Percentiles rank a stretch among this genome's conserved stretches.
phyloP scores from a whole-genome alignment of 2,329 filamentous ascomycete genomes.

The Cladophialophora yegresii region DNA sequence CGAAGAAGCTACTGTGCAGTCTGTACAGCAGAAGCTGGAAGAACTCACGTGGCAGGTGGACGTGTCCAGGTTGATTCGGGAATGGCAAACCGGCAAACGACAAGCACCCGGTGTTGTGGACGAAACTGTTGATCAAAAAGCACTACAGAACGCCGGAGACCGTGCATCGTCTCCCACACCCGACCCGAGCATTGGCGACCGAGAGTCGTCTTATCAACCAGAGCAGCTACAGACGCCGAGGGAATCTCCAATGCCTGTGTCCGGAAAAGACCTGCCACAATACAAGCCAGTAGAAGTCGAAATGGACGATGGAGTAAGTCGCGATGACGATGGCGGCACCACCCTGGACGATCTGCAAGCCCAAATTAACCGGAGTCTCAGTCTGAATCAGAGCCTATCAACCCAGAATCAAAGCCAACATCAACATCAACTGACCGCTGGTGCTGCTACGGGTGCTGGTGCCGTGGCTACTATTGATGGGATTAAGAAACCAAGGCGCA shows the following conservation, averaged over 20 bases:
- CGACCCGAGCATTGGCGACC: conserved; percentile 6
- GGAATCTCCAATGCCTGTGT: conserved; percentile 6
- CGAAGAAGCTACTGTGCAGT: conserved; percentile 48
- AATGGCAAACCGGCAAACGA: conserved; percentile 40
- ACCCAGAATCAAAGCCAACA: background rate
- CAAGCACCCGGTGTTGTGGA: conserved; percentile 29
- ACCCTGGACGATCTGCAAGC: conserved; percentile 16
- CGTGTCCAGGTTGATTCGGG: conserved; percentile 48
- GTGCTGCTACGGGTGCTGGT: conserved; percentile 7
- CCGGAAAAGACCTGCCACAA: background rate
- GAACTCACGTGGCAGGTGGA: conserved; percentile 52
- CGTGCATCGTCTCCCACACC: conserved; percentile 17
- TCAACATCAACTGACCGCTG: background rate
- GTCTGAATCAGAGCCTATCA: conserved; percentile 6
- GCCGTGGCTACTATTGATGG: conserved; percentile 6
- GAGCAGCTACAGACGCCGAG: conserved; percentile 6
- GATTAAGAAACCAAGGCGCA: background rate
- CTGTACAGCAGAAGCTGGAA: conserved; percentile 58
- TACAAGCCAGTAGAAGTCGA: conserved; percentile 1
- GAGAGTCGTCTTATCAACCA: conserved; percentile 2
- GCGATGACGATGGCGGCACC: background rate
- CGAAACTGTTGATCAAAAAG: conserved; percentile 32
- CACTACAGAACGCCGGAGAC: conserved; percentile 16
- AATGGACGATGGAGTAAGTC: conserved; percentile 4
- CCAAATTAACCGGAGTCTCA: conserved; percentile 21